phyloP scores from a whole-genome alignment of 2,329 filamentous ascomycete genomes.

The Ceratocystis papillata region DNA sequence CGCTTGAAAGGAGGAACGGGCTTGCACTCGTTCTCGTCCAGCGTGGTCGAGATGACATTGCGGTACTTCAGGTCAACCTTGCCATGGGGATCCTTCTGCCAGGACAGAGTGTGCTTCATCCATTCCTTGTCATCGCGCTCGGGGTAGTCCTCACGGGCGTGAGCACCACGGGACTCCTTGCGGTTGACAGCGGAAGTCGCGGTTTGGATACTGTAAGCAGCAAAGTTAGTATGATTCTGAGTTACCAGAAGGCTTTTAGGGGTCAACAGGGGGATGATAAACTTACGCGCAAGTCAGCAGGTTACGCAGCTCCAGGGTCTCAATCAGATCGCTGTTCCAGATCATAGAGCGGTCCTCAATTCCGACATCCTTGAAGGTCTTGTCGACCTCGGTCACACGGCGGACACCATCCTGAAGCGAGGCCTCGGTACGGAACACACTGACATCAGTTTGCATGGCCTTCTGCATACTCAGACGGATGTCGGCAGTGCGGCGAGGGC shows the following conservation, averaged over 20 bases:
- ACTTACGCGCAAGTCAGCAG: slow-evolving; percentile 91
- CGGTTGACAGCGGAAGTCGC: slow-evolving; percentile 81
- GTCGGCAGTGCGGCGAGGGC: slow-evolving; percentile 77
- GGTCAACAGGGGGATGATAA: not conserved
- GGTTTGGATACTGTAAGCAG: slow-evolving; percentile 61
- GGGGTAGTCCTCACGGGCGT: slow-evolving; percentile 92
- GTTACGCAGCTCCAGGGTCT: slow-evolving; percentile 92
- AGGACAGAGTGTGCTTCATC: slow-evolving; percentile 99
- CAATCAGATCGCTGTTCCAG: slow-evolving; percentile 96
- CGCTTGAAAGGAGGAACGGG: slow-evolving; percentile 92
- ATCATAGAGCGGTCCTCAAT: slow-evolving; percentile 99
- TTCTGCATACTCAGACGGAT: slow-evolving; percentile 91
- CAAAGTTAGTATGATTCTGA: slow-evolving; percentile 23
- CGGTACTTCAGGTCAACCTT: slow-evolving; percentile 81
- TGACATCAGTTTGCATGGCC: slow-evolving; percentile 95
- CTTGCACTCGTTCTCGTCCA: slow-evolving; percentile 95
- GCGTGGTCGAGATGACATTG: slow-evolving; percentile 65
- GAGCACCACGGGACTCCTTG: slow-evolving; percentile 94
- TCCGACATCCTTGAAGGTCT: slow-evolving; percentile 67
- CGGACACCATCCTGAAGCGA: slow-evolving; percentile 85
- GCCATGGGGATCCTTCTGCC: slow-evolving; percentile 86
- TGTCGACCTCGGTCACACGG: slow-evolving; percentile 77
- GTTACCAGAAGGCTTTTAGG: not conserved
- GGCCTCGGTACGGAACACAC: slow-evolving; percentile 91
- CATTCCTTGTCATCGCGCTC: slow-evolving; percentile 91